These are phyloP conservation scores for Phialocephala sp. DNA, from an alignment of 2,329 filamentous ascomycete genomes.

Conservation along the genomic window DNA sequence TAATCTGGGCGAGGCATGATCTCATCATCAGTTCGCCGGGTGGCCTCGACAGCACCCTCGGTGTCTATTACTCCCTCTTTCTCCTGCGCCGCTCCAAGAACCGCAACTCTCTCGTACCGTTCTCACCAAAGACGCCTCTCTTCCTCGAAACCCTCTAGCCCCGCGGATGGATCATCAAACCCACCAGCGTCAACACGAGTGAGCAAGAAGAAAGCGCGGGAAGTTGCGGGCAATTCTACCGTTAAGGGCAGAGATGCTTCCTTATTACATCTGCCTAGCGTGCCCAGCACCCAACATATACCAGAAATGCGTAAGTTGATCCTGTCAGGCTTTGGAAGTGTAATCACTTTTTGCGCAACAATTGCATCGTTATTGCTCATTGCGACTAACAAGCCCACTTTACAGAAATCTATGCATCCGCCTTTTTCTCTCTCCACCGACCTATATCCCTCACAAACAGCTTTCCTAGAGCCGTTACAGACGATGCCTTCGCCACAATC, in stretches of 20 bases:
- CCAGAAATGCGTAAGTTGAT: slow-evolving; percentile 62
- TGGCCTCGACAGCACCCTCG: slow-evolving; percentile 36
- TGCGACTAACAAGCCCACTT: slow-evolving; percentile 1
- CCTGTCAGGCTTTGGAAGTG: neutral
- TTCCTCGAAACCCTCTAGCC: slow-evolving; percentile 47
- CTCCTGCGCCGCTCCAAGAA: slow-evolving; percentile 35
- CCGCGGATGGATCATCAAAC: slow-evolving; percentile 43
- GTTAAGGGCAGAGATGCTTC: slow-evolving; percentile 49
- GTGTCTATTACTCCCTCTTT: slow-evolving; percentile 38
- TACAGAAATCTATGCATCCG: slow-evolving; percentile 83
- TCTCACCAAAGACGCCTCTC: slow-evolving; percentile 44
- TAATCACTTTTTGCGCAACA: neutral
- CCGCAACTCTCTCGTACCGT: slow-evolving; percentile 37
- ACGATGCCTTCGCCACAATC: slow-evolving; percentile 82
- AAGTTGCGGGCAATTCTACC: slow-evolving; percentile 46
- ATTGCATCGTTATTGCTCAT: slow-evolving; percentile 3
- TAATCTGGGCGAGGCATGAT: slow-evolving; percentile 40
- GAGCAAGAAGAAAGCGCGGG: slow-evolving; percentile 63
- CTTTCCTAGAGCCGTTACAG: slow-evolving; percentile 73
- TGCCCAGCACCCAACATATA: slow-evolving; percentile 77
- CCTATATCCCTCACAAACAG: slow-evolving; percentile 88
- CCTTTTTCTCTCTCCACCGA: slow-evolving; percentile 95
- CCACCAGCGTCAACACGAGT: slow-evolving; percentile 42
- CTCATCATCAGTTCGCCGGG: slow-evolving; percentile 43
- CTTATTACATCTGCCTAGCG: slow-evolving; percentile 69